Base-by-base conservation (phyloP, 2,329 filamentous ascomycete species). In the Sporothrix protearum region DNA sequence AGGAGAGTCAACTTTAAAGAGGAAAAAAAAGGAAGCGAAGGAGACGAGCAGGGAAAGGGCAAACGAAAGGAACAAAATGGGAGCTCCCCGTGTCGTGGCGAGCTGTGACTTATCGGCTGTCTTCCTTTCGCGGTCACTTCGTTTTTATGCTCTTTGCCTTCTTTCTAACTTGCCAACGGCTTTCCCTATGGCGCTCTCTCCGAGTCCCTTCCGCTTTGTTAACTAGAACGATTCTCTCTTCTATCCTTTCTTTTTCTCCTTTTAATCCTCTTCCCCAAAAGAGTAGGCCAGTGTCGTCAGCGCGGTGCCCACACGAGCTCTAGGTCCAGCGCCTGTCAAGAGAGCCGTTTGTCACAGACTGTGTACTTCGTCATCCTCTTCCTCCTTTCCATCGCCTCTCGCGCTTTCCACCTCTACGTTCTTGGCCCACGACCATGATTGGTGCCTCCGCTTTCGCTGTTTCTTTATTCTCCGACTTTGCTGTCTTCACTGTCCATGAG, bases 261-360 rank as follows among this genome's bases (percentile, higher is more conserved):
- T 28, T 42, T 42, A 9, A 28, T n/a, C 42, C 45, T 66, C 63
- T 66, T 66, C 33, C 63, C 63, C 45, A 33, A 66, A 30, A 19
- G 22, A 49, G 63, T 66, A 66, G 42, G 49, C 63, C 63, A 66
- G 25, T 45, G 59, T 45, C 59, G 59, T 45, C 57, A 63, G 59
- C 36, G n/a, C n/a, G 22, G 25, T n/a, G 16, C 4, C 57, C 59
- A 64, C 36, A 42, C 12, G 36, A 64, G 59, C 59, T 64, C 36
- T 12, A 45, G 36, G 59, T 64, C 59, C n/a, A 45, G 36, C 45
- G 10, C 55, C 39, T 45, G 36, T 45, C 22, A 53, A 5, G 2
- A 53, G 49, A 53, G 3, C 39, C 61, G 7, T n/a, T 42, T 8
- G 28, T 39, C 12, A n/a, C 55, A n/a, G 28, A 16, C 30, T n/a